Conservation (phyloP, 768 basidiomycete species). For the Hypsizygus marmoreus region DNA sequence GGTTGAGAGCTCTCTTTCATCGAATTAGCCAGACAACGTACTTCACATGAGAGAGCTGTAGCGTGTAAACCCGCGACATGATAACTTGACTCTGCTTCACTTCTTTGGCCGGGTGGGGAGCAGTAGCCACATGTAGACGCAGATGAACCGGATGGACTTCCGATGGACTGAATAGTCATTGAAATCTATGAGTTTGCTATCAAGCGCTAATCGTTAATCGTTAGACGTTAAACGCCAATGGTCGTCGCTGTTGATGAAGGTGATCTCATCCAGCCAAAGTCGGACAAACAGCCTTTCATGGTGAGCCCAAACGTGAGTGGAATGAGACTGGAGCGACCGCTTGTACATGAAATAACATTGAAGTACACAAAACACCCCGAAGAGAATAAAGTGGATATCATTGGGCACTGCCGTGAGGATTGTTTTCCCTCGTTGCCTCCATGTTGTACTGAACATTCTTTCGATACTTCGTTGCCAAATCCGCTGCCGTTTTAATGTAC, state of each 20-base stretch:
- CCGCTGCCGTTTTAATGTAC: slow-evolving; percentile 77
- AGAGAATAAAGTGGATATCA: too few relatives aligned
- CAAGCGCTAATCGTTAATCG: too few relatives aligned
- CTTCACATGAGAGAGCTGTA: slow-evolving; percentile 48
- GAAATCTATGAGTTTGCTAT: too few relatives aligned
- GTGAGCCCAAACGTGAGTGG: too few relatives aligned
- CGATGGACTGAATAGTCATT: slow-evolving; percentile 33
- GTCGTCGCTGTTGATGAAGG: too few relatives aligned
- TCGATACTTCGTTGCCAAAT: slow-evolving; percentile 83
- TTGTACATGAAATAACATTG: too few relatives aligned
- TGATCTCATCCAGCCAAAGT: too few relatives aligned
- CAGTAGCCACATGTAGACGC: slow-evolving; percentile 70
- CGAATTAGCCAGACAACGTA: slow-evolving; percentile 7
- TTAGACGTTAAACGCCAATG: too few relatives aligned
- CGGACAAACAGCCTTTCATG: too few relatives aligned
- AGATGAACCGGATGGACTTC: slow-evolving; percentile 32
- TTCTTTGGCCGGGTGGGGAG: slow-evolving; percentile 53
- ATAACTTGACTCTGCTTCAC: slow-evolving; percentile 39
- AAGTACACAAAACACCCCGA: too few relatives aligned
- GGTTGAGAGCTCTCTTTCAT: neutral
- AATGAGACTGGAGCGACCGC: too few relatives aligned
- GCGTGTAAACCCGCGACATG: slow-evolving; percentile 53
- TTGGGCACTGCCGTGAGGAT: slow-evolving; percentile 11
- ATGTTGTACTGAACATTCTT: slow-evolving; percentile 94
- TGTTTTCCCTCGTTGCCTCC: slow-evolving; percentile 61